phyloP scores from a whole-genome alignment of 805 yeast genomes.

The Metschnikowia sp. region DNA sequence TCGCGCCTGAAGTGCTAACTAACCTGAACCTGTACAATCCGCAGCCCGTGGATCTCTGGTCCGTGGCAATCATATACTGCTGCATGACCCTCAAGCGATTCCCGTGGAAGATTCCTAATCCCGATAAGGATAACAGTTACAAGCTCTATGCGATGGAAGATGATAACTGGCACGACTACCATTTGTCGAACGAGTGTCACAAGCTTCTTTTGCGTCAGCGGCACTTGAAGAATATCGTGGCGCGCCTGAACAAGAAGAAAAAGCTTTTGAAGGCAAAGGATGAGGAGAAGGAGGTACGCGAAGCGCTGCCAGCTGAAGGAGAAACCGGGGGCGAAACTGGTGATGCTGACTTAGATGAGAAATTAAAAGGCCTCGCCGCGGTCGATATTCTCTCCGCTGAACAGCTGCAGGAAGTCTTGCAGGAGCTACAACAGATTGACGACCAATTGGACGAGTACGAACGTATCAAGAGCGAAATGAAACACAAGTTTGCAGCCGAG shows the following conservation, averaged over 20 bases:
- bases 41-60: conserved; percentile 79
- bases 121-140: conserved; percentile 59
- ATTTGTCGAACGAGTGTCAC: conserved; percentile 68
- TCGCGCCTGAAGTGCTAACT: conserved; percentile 75
- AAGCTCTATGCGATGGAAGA: conserved; percentile 62
- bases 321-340: not conserved
- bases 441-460: conserved; percentile 36
- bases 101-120: conserved; percentile 83
- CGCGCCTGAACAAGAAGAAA: conserved; percentile 40
- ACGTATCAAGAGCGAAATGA: conserved; percentile 32
- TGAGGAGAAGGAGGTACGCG: conserved; percentile 7
- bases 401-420: conserved; percentile 29
- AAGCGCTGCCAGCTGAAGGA: not conserved
- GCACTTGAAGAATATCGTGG: conserved; percentile 47
- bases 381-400: conserved; percentile 32
- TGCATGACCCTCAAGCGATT: conserved; percentile 83
- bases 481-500: conserved; percentile 25
- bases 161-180: conserved; percentile 75
- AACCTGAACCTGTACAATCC: conserved; percentile 63
- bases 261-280: conserved; percentile 21
- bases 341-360: conserved; percentile 15
- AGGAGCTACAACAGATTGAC: conserved; percentile 37
- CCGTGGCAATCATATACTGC: conserved; percentile 78
- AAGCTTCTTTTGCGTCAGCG: conserved; percentile 59
- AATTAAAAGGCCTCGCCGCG: conserved; percentile 18